phyloP scores from a whole-genome alignment of 129 eudicot species.

The Helianthus tuberosus region DNA sequence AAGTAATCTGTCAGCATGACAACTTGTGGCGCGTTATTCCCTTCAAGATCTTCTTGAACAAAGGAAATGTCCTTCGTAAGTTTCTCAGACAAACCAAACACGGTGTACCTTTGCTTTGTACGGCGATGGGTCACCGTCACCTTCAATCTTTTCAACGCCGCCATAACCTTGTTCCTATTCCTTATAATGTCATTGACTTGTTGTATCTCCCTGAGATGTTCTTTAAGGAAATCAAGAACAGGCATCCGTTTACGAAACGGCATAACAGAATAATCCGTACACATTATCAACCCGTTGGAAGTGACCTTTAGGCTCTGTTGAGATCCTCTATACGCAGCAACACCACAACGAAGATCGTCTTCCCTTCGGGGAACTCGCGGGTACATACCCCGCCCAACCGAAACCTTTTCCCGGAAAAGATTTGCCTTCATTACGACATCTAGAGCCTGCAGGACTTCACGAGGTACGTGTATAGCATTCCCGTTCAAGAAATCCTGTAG shows the following conservation, averaged over 20 bases:
- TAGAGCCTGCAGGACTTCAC: constrained; percentile 64
- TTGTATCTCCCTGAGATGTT: constrained; percentile 42
- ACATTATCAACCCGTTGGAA: constrained; percentile 56
- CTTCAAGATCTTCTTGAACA: constrained; percentile 48
- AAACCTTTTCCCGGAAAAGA: constrained; percentile 47
- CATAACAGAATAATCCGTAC: constrained; percentile 59
- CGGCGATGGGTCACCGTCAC: constrained; percentile 74
- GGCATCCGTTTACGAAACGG: constrained; percentile 66
- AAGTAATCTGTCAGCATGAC: constrained; percentile 53
- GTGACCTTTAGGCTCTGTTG: constrained; percentile 66
- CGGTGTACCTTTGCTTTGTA: constrained; percentile 59
- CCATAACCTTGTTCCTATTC: constrained; percentile 22
- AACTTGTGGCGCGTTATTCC: constrained; percentile 24
- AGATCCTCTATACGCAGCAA: constrained; percentile 67
- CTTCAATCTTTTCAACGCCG: constrained; percentile 52
- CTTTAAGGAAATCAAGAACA: constrained; percentile 62
- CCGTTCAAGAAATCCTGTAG: constrained; percentile 61
- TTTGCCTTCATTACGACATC: constrained; percentile 71
- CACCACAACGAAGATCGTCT: constrained; percentile 55
- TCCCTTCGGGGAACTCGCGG: constrained; percentile 29
- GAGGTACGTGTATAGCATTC: constrained; percentile 43
- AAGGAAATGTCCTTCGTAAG: constrained; percentile 41
- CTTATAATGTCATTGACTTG: constrained; percentile 28
- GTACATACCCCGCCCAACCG: constrained; percentile 53
- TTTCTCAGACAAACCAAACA: constrained; percentile 48